Base-by-base conservation (phyloP, 345 rosid species). In the Arabidopsis thaliana region DNA sequence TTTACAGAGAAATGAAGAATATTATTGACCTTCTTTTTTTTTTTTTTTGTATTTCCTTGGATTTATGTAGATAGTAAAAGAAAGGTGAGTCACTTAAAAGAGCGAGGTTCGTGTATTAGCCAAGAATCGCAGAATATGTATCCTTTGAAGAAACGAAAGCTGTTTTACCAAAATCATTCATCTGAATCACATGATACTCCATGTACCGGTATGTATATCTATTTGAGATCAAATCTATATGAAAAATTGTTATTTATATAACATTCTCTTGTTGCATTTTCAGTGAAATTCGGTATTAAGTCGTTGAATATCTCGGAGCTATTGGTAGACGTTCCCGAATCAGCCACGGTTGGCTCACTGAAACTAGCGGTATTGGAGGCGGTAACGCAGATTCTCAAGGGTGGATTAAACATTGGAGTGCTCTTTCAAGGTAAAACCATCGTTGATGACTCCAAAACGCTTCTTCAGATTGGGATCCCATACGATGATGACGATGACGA, bases 101-200 rank as follows among this genome's bases (percentile, higher is more conserved):
- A 68, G 22, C 65, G 58, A 60, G 51, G 51, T 33, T 53, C 16
- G 44, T 49, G 66, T 65, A 69, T 50, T 37, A 79, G 60, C 69
- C 80, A 63, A 37, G 82, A 77, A 77, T 71, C 86, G 28, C 59
- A 77, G 37, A 72, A 79, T 71, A 50, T 77, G 28, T 77, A 62
- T 77, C 80, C 82, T 59, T 69, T 77, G 72, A 82, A 79, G 74
- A 79, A 75, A 75, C 77, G 80, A 46, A 81, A 81, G 76, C 69
- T 77, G 46, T 79, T 81, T 45, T 60, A 79, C 63, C 68, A 38
- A 50, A 69, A 32, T 11, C 65, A 58, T 24, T 55, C 36, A 23
- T 14, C 67, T 45, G 51, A 48, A 3, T 2, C 62, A 51, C 44
- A 2, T 51, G 69, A 52, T 24, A 24, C 50, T 37, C 59, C 67